A percentile compares a stretch with the other conserved stretches of the same genome.
Conservation (phyloP, 805 yeast species). For the Candida pini region DNA sequence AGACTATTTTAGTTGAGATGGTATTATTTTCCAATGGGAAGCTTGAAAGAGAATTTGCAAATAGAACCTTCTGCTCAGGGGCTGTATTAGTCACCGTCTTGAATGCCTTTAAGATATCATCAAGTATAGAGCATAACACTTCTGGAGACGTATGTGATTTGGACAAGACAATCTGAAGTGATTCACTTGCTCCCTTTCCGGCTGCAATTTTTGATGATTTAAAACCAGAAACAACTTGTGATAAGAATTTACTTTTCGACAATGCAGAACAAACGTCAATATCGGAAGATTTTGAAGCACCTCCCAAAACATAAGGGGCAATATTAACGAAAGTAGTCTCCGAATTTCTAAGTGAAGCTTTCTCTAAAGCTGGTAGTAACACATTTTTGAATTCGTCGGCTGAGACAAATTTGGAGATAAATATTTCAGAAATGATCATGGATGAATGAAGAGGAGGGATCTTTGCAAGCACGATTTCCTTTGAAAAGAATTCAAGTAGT, state of each 20-base stretch:
- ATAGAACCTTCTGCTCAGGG: conserved; percentile 58
- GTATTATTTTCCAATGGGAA: conserved; percentile 20
- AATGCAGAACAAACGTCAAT: conserved; percentile 40
- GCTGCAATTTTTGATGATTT: conserved; percentile 70
- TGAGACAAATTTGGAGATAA: conserved; percentile 6
- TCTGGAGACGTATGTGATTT: conserved; percentile 18
- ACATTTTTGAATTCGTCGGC: conserved; percentile 8
- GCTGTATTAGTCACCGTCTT: conserved; percentile 51
- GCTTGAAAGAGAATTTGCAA: conserved; percentile 38
- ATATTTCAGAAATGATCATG: conserved; percentile 14
- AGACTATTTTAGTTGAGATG: conserved; percentile 29
- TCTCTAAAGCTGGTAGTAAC: conserved; percentile 55
- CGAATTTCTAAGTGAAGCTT: conserved; percentile 71
- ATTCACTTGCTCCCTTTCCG: conserved; percentile 41
- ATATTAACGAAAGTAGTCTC: conserved; percentile 57
- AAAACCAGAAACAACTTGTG: conserved; percentile 48
- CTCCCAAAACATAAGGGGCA: conserved; percentile 43
- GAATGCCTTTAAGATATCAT: conserved; percentile 50
- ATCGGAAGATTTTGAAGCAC: conserved; percentile 34
- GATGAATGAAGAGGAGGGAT: conserved; percentile 12
- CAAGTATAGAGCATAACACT: conserved; percentile 33
- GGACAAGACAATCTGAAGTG: conserved; percentile 25
- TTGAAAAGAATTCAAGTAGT: conserved; percentile 26
- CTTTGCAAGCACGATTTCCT: conserved; percentile 34
- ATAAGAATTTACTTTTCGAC: conserved; percentile 37